Base-by-base conservation (phyloP, 2,329 filamentous ascomycete species). In the Talaromyces sp. region DNA sequence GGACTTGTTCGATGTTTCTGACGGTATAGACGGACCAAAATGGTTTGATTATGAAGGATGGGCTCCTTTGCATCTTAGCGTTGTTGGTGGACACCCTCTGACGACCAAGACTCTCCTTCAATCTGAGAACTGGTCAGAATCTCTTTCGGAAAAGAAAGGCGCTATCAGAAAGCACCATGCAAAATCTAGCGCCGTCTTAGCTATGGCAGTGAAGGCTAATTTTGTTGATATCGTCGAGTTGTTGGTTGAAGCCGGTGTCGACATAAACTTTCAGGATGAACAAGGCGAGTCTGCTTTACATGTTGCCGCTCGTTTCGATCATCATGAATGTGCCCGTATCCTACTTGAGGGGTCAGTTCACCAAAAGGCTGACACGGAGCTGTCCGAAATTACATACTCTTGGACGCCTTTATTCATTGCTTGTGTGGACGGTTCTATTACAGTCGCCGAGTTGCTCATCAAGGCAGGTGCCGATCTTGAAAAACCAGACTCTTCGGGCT, bases 351-450 rank as follows among this genome's bases (percentile, higher is more conserved):
- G 90, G 2, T 88, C 85, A 0, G 77, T 81, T 6, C 80, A 84
- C 51, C 90, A 95, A 67, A 91, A 88, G 70, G 87, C 88, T 0
- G 79, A 97, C 64, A 79, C 92, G 0, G 89, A 96, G 68, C 78
- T 96, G 39, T 78, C 84, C 0, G 95, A 99, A 71, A 90, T 89
- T 59, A 89, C 89, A 0, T 98, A 96, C 71, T 87, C 89, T 3
- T 99, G 95, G 93, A 97, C 95, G 0, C 91, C 95, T n/a, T 80
- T 99, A 13, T 95, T 96, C 71, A 89, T 96, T 65, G 91, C 93
- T 10, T 91, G 90, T 59, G 93, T 98, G 2, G 93, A 99, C 70
- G 93, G 93, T 0, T 89, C 92, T 65, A 75, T 92, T 11, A 77
- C 83, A 0, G 85, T 96, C 47, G 90, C 90, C 0, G 84, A 92